phyloP scores from a whole-genome alignment of 805 yeast species.

The Candida easanensis region DNA sequence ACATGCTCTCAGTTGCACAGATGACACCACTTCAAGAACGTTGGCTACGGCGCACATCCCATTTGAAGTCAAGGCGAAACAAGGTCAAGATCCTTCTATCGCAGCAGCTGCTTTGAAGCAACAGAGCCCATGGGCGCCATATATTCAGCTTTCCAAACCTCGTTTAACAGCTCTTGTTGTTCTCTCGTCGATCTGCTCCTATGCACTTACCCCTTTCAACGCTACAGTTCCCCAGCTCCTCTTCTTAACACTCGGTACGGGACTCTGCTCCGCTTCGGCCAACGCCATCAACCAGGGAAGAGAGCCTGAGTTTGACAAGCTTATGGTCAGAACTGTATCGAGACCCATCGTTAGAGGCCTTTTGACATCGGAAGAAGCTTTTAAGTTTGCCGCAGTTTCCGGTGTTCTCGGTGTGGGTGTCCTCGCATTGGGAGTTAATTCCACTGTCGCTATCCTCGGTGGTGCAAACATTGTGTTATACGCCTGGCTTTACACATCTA shows the following conservation, averaged over 20 bases:
- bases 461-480: slow-evolving; percentile 75
- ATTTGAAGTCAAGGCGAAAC: slow-evolving; percentile 51
- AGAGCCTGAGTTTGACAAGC: slow-evolving; percentile 84
- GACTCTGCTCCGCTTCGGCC: slow-evolving; percentile 88
- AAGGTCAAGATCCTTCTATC: slow-evolving; percentile 10
- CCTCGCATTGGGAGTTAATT: slow-evolving; percentile 78
- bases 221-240: slow-evolving; percentile 70
- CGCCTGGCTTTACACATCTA: slow-evolving; percentile 87
- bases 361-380: slow-evolving; percentile 75
- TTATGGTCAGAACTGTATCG: slow-evolving; percentile 83
- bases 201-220: slow-evolving; percentile 84
- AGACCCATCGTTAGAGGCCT: slow-evolving; percentile 90
- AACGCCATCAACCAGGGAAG: slow-evolving; percentile 97
- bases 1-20: slow-evolving; percentile 26
- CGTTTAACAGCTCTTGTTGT: slow-evolving; percentile 83
- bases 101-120: slow-evolving; percentile 4
- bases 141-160: slow-evolving; percentile 86
- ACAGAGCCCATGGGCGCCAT: slow-evolving; percentile 46
- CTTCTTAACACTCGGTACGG: slow-evolving; percentile 79
- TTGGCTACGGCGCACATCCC: slow-evolving; percentile 41
- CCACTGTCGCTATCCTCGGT: slow-evolving; percentile 82
- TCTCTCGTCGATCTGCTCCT: slow-evolving; percentile 88
- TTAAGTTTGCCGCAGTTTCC: slow-evolving; percentile 67
- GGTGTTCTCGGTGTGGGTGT: slow-evolving; percentile 71
- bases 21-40: slow-evolving; percentile 9